Conservation (phyloP, 345 rosid genomes). For the Carallia pectinifolia region DNA sequence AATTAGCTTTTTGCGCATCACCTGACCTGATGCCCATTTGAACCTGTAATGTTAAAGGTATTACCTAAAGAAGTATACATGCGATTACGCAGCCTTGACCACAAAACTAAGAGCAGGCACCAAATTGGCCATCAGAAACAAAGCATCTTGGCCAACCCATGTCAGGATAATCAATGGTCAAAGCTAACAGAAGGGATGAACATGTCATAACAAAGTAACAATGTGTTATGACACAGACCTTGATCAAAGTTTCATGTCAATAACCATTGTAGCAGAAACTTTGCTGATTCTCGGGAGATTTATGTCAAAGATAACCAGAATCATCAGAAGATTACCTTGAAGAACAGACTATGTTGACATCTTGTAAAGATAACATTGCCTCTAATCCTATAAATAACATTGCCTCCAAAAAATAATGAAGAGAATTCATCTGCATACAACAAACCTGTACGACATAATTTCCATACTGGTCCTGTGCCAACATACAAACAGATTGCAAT, state of each 20-base stretch:
- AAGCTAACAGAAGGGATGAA: no score
- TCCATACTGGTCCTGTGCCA: constrained; percentile 98
- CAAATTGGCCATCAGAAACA: neutral
- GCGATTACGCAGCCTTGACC: neutral
- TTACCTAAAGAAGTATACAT: neutral
- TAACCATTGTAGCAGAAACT: no score
- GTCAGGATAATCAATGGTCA: no score
- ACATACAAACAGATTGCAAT: constrained; percentile 71
- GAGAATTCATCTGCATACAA: neutral
- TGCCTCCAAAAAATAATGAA: neutral
- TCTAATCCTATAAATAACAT: no score
- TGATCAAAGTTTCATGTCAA: no score
- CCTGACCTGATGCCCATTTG: neutral
- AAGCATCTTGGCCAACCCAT: neutral
- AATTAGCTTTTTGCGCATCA: neutral
- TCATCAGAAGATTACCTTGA: neutral
- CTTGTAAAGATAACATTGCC: neutral
- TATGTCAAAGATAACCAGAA: neutral
- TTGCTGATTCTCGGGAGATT: neutral
- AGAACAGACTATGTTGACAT: neutral
- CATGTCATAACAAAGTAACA: no score
- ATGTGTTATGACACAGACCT: no score
- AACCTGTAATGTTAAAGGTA: neutral
- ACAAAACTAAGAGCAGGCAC: neutral
- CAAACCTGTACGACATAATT: constrained; percentile 98